Base-by-base conservation (phyloP, 2,329 filamentous ascomycete species). In the Aspergillus persii region DNA sequence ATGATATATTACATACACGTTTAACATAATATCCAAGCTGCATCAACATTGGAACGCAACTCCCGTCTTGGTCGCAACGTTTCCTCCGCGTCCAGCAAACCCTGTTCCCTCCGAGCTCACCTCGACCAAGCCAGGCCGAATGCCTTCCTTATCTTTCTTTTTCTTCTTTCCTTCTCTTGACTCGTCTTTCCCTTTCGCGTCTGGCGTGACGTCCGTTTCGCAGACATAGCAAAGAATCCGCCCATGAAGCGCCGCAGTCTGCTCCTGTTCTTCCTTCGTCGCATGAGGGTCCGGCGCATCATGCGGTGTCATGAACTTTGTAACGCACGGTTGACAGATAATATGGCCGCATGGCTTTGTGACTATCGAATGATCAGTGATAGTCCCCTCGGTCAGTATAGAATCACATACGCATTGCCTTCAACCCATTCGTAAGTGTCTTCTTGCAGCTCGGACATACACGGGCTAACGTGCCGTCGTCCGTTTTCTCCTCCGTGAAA, bases 261-360 rank as follows among this genome's bases (percentile, higher is more conserved):
- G 68, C 8, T 71, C 76, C 69, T 68, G 73, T 12, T 80, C 79
- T 58, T 86, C 82, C 8, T 81, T 77, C 0, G 73, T 71, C 31
- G 86, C 83, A 66, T 92, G 88, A 5, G 86, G 85, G 71, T 89
- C 84, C 64, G 77, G 59, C 75, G 80, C 65, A 70, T 80, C 57
- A 76, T 79, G 47, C 4, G 86, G 83, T 7, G 83, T 83, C 81
- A 97, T 88, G 74, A 98, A 96, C 70, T 92, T 90, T 56, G 88
- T 84, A 15, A 93, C 89, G 70, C 94, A 97, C 44, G 84, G 88
- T 68, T 90, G 89, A 76, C 94, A 99, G 26, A 97, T 77, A 0
- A 98, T 92, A 72, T 99, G 94, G 0, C 94, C 94, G 69, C 94
- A 99, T 0, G 91, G 90, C 72, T 91, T 93, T 2, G 91, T 88